These are phyloP conservation scores for Pythium guiyangense DNA, from an alignment of 352 stramenopile genomes.

Conservation along the genomic window DNA sequence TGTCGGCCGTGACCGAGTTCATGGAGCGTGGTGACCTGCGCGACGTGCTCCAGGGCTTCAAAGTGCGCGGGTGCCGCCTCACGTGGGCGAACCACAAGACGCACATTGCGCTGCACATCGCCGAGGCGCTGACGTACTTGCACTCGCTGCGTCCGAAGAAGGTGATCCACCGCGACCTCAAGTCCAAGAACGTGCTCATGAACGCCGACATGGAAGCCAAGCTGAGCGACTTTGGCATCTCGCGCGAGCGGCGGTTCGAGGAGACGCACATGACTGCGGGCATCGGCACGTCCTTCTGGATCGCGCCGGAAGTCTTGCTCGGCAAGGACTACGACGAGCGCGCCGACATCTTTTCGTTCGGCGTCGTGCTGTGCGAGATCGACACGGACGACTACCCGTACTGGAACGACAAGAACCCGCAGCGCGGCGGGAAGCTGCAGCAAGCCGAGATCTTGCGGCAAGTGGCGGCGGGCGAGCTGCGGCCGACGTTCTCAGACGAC, in stretches of 20 bases:
- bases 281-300: constrained; percentile 61
- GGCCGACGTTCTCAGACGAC: constrained; percentile 22
- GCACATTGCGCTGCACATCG: constrained; percentile 48
- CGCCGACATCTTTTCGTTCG: constrained; percentile 58
- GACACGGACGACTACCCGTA: constrained; percentile 61
- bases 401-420: constrained; percentile 55
- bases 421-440: too few relatives aligned
- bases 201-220: constrained; percentile 59
- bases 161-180: constrained; percentile 29
- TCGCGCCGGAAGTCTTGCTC: too few relatives aligned
- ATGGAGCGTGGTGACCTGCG: constrained; percentile 71
- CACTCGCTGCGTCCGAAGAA: constrained; percentile 55
- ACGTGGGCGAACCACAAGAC: constrained; percentile 56
- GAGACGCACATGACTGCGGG: constrained; percentile 68
- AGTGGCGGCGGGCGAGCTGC: constrained; percentile 56
- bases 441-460: too few relatives aligned
- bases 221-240: constrained; percentile 78
- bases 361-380: constrained; percentile 48
- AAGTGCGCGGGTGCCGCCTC: constrained; percentile 31
- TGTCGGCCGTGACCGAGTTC: constrained; percentile 61
- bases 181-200: constrained; percentile 27
- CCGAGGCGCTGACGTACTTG: constrained; percentile 55
- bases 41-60: constrained; percentile 46
- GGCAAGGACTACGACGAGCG: too few relatives aligned
- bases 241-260: constrained; percentile 43